Evolutionary conservation across 2,329 filamentous ascomycete species (phyloP).

Genomic region (Fusarium neocosmosporiellum): DNA sequence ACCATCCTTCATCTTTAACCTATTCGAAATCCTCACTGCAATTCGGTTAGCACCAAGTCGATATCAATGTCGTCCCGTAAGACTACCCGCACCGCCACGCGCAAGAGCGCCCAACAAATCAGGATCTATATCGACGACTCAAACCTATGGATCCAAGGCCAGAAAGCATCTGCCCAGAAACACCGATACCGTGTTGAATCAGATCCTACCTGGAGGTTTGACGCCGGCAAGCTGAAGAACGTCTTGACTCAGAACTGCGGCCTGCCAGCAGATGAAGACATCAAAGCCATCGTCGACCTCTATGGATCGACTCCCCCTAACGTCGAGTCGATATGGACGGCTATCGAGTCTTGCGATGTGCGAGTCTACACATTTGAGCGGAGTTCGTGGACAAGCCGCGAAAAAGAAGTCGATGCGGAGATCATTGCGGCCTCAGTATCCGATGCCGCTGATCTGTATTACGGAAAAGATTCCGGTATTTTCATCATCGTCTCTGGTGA

Average conservation of each 20-base stretch:
- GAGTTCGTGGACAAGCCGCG: background rate
- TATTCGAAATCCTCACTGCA: too few relatives aligned
- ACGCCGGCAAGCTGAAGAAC: background rate
- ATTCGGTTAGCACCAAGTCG: too few relatives aligned
- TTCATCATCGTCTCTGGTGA: background rate
- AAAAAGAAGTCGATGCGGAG: background rate
- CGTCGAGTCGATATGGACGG: background rate
- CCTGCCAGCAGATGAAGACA: background rate
- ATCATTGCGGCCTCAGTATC: background rate
- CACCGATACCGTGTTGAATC: background rate
- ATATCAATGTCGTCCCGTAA: too few relatives aligned
- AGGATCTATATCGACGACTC: background rate
- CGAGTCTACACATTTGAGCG: background rate
- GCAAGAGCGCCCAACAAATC: background rate
- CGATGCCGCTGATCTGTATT: background rate
- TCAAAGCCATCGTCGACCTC: background rate
- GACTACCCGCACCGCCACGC: background rate
- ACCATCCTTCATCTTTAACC: too few relatives aligned
- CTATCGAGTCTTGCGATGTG: background rate
- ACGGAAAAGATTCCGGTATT: background rate
- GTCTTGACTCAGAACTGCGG: background rate
- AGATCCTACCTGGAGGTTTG: background rate
- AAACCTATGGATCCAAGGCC: background rate
- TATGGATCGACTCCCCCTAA: background rate
- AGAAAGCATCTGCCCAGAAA: background rate